Conservation (phyloP, 2,329 filamentous ascomycete genomes). For the Epicoccum nigrum region DNA sequence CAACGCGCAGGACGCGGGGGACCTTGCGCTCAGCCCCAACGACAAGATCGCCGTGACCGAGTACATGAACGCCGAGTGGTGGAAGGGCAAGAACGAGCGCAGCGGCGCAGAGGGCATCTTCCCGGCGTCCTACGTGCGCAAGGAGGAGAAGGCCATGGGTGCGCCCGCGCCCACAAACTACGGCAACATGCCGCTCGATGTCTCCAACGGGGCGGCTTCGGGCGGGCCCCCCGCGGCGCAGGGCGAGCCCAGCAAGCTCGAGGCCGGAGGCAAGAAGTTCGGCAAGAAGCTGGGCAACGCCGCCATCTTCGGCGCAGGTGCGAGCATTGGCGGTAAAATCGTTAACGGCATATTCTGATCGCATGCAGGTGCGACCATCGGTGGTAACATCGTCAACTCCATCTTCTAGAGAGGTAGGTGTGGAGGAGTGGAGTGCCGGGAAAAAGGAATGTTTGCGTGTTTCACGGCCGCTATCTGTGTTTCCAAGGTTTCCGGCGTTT, state of each 20-base stretch:
- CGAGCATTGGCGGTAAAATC: conserved; percentile 86
- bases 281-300: conserved; percentile 90
- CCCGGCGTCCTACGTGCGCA: conserved; percentile 83
- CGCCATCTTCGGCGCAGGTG: conserved; percentile 91
- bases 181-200: conserved; percentile 75
- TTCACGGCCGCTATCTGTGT: too few species aligned
- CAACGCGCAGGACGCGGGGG: conserved; percentile 77
- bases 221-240: conserved; percentile 31
- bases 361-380: conserved; percentile 85
- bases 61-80: conserved; percentile 98
- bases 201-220: conserved; percentile 63
- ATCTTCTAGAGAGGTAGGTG: conserved; percentile 36
- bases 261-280: conserved; percentile 87
- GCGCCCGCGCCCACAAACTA: conserved; percentile 64
- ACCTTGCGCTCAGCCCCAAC: conserved; percentile 79
- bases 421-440: too few species aligned
- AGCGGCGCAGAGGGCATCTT: conserved; percentile 91
- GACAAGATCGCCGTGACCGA: conserved; percentile 82
- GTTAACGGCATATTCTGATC: conserved; percentile 55
- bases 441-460: too few species aligned
- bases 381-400: conserved; percentile 75
- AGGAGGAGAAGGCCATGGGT: conserved; percentile 66
- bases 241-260: conserved; percentile 66
- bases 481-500: too few species aligned
- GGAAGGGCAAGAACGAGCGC: conserved; percentile 84